Base-by-base conservation (phyloP, 345 rosid species). In the Gossypium arboreum region DNA sequence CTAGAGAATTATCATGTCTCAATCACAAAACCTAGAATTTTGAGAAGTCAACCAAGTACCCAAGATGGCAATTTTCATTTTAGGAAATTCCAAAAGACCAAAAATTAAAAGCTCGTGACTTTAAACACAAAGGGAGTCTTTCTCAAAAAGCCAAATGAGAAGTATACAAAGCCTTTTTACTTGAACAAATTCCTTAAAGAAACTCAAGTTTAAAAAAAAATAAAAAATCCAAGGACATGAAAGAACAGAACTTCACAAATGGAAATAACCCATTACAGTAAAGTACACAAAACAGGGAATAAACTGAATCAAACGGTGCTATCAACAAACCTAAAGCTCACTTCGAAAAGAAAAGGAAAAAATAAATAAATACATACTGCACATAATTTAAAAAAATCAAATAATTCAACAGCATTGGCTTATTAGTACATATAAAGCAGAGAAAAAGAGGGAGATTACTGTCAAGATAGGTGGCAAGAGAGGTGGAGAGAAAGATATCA, bases 381-480 rank as follows among this genome's bases (percentile, higher is more conserved):
- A 56, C 5, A 56, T 18, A 56, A 9, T 56, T 24, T 11, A 22
- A 16, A 13, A 52, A 76, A 29, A 44, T 60, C 12, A 27, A 24
- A 56, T 10, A 62, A 73, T 34, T 45, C 57, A 71, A 81, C 45
- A 67, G 67, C 76, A 81, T 1, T 41, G 48, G 47, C 63, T 70
- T 62, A n/a, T 44, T 47, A 55, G 13, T 1, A 47, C 62, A 39
- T n/a, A 72, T 24, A 29, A 67, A 43, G 77, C 51, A 75, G 29
- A 71, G 48, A 50, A 27, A 67, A 34, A 70, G 63, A 34, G 54
- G 65, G 55, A 73, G 24, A 68, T 82, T 87, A 89, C 91, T 87
- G 79, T 89, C 93, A 72, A 89, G 87, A 83, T 89, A 89, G 27
- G 86, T 85, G 73, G 93, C 93, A 63, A 89, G 93, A 17, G 94